Percentiles rank a stretch among this genome's conserved stretches.
Conservation (phyloP, 306 rosid genomes). For the Acacia confusa region DNA sequence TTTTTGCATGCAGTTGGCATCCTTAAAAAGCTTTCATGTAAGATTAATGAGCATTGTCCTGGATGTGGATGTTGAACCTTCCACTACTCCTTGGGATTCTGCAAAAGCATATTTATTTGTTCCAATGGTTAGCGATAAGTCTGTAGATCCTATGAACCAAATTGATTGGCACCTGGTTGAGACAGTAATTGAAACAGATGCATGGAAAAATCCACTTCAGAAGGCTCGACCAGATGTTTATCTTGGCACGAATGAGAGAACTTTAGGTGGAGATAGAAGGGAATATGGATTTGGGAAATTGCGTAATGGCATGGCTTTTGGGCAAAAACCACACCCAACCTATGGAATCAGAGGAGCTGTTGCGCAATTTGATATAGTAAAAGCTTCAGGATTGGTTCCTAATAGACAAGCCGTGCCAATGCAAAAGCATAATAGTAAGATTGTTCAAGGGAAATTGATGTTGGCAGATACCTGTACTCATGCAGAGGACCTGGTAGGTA, state of each 20-base stretch:
- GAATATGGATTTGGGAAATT: constrained; percentile 92
- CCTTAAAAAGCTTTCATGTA: constrained; percentile 95
- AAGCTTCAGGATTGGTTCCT: constrained; percentile 94
- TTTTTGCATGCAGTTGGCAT: constrained; percentile 67
- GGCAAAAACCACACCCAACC: constrained; percentile 94
- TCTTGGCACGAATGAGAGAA: constrained; percentile 98
- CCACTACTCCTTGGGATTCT: constrained; percentile 99
- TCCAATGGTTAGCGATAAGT: constrained; percentile 85
- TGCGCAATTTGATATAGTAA: constrained; percentile 95
- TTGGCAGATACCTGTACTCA: constrained; percentile 81
- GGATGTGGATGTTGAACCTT: constrained; percentile 99
- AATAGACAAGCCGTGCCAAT: constrained; percentile 49
- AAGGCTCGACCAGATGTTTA: constrained; percentile 99
- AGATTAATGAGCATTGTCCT: constrained; percentile 97
- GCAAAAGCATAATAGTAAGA: constrained; percentile 43
- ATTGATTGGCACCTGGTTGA: constrained; percentile 94
- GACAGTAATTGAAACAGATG: constrained; percentile 68
- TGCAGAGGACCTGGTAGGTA: constrained; percentile 81
- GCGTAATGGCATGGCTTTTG: constrained; percentile 97
- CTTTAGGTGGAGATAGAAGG: constrained; percentile 97
- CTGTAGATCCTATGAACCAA: constrained; percentile 72
- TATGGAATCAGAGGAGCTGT: constrained; percentile 99
- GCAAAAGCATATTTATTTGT: constrained; percentile 95
- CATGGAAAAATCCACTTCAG: constrained; percentile 98
- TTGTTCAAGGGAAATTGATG: constrained; percentile 62